Base-by-base conservation (phyloP, 768 basidiomycete species). In the Inosperma sp. region DNA sequence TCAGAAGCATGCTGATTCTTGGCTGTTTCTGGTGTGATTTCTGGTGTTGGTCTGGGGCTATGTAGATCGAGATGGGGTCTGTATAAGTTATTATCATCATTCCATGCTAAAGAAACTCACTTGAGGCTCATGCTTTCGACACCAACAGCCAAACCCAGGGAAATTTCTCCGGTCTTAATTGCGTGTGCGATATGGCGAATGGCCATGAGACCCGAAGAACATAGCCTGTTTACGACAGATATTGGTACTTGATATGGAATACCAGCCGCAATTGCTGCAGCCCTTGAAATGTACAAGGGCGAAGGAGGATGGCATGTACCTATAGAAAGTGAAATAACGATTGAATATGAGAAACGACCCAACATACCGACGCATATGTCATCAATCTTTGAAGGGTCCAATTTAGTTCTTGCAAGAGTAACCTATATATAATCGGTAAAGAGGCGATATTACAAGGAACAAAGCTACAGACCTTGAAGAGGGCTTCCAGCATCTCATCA, bases 141-240 rank as follows among this genome's bases (percentile, higher is more conserved):
- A 14, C 87, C 89, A 23, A 83, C 75, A 3, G 93, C 95, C 47
- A 98, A 71, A 19, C 95, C 95, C 36, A 98, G 74, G 22, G 88
- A 83, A 22, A 85, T 84, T 61, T 97, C 91, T 19, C 88, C 87
- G 6, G 83, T 68, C 54, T 83, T 78, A 57, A 98, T 93, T 50
- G 86, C 79, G 65, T 95, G 86, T 14, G 93, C 92, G 43, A 98
- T 88, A 62, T 76, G 83, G 52, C 89, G 83, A 54, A 98, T 84
- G n/a, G 95, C 86, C 80, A 94, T 91, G 42, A 98, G 75, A 19
- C 94, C 93, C 0, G 93, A 94, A 2, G 93, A 89, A 68, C 95
- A 99, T 43, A 98, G 79, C 50, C 95, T 77, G 68, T 99, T 99
- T 48, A 97, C 82, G 9, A 88, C 86, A 17, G 88, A 88, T 55